A percentile compares a stretch with the other conserved stretches of the same genome.
Evolutionary conservation across 257 asterid genomes (phyloP).

Genomic region (Galeopsis tetrahit): DNA sequence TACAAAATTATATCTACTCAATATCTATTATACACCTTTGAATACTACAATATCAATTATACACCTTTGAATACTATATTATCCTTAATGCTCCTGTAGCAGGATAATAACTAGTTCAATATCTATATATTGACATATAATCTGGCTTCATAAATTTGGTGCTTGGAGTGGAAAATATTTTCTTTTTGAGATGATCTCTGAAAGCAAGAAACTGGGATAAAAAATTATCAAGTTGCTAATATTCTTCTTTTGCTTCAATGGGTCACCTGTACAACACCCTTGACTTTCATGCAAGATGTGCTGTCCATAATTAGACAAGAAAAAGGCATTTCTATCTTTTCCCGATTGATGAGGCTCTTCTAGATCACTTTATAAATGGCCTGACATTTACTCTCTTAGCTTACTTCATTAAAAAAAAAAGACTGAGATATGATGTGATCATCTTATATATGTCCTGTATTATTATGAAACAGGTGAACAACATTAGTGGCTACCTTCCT

Average conservation of each 20-base stretch:
- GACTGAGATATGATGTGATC: constrained; percentile 7
- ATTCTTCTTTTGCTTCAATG: constrained; percentile 22
- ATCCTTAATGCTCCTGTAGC: too few relatives aligned
- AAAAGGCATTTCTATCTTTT: constrained; percentile 2
- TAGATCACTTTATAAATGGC: constrained; percentile 3
- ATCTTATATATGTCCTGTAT: constrained; percentile 14
- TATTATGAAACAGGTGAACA: constrained; percentile 77
- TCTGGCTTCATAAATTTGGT: not conserved
- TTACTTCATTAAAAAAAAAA: not conserved
- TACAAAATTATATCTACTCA: not conserved
- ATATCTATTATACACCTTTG: not conserved
- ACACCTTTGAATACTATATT: not conserved
- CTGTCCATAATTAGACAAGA: constrained; percentile 7
- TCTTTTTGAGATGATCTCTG: not conserved
- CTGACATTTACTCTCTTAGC: constrained; percentile 11
- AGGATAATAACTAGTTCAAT: not conserved
- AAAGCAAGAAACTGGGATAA: not conserved
- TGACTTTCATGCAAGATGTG: constrained; percentile 10
- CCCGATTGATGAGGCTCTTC: constrained; percentile 19
- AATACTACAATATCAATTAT: not conserved
- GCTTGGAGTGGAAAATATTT: constrained; percentile 3
- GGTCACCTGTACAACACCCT: not conserved
- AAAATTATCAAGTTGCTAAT: not conserved
- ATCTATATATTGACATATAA: not conserved
- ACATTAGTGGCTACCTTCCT: constrained; percentile 98